Percentiles rank a stretch among this genome's conserved stretches.
Conservation (phyloP, 345 rosid species). For the Sisymbrium altissimum region DNA sequence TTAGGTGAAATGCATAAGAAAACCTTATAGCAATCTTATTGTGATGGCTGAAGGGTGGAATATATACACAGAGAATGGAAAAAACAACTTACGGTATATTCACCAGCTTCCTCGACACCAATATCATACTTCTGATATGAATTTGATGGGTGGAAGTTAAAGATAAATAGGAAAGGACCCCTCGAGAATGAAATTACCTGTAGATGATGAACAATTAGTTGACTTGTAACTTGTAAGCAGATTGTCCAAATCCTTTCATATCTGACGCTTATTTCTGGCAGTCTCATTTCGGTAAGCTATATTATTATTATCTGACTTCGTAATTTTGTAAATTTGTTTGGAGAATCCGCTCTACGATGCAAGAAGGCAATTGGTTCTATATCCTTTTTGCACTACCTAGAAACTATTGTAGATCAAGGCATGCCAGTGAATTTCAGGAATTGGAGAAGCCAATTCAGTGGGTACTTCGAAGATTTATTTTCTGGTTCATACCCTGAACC, state of each 20-base stretch:
- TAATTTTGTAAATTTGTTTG: neutral
- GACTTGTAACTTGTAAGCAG: conserved; percentile 4
- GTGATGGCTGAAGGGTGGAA: neutral
- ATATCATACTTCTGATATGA: conserved; percentile 53
- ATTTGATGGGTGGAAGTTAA: conserved; percentile 85
- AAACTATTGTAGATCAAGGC: conserved; percentile 5
- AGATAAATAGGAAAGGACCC: conserved; percentile 85
- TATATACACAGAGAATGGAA: neutral
- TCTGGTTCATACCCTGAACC: neutral
- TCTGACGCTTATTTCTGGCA: neutral
- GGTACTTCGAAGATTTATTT: neutral
- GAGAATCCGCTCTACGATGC: neutral
- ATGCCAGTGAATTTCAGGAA: conserved; percentile 8
- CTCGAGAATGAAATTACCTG: conserved; percentile 80
- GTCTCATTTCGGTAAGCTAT: neutral
- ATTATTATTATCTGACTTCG: conserved; percentile 8
- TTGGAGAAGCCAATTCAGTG: conserved; percentile 5
- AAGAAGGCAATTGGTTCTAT: neutral
- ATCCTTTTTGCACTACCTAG: neutral
- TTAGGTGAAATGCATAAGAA: conserved; percentile 4
- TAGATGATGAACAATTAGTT: conserved; percentile 23
- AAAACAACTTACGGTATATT: conserved; percentile 60
- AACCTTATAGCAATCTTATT: neutral
- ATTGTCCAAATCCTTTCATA: neutral
- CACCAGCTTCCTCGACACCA: conserved; percentile 97